Evolutionary conservation across 2,329 filamentous ascomycete genomes (phyloP), one percentile per base, ranked within the genome.

Genomic region (Claviceps sp.): DNA sequence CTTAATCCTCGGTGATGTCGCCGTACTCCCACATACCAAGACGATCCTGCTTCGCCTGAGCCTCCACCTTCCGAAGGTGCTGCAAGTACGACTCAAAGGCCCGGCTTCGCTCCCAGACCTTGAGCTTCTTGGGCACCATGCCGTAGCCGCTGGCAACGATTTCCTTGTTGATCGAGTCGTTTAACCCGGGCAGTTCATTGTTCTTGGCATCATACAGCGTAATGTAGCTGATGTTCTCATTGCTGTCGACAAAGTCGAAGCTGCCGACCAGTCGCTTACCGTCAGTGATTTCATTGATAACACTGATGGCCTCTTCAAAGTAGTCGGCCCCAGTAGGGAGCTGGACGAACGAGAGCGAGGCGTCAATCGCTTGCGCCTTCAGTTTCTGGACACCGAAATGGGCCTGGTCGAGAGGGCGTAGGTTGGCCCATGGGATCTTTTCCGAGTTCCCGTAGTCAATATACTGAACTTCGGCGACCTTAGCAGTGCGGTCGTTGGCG

Each of bases 21-120:
- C 93, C 93, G 69, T 97, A 98, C 77, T 98, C 93, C 90, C 91
- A 98, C 79, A 95, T 93, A 44, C 93, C 93, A 58, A 82, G 75
- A 56, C 89, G 80, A 52, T 83, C 82, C 51, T 79, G 74, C 78
- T 94, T 95, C 4, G 91, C 91, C 66, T 84, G 76, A 38, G 77
- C 75, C 73, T 95, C 85, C 49, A 85, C 79, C 66, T 85, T 78
- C 62, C 79, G 83, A 55, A 96, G 71, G 59, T 79, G 79, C 66
- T 81, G 79, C 56, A 95, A 70, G 44, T 89, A 80, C 37, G 86
- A 77, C 52, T 78, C 77, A 45, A 87, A 86, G 8, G 80, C 82
- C 53, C 69, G 71, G 68, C 77, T 79, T 52, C 85, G 78, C 76
- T 97, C 93, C 86, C 90, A 97, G 0, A 82, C 75, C 79, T 89